A percentile compares a stretch with the other conserved stretches of the same genome.
phyloP scores from a whole-genome alignment of 805 yeast genomes.

The Kuraishia floccosa region DNA sequence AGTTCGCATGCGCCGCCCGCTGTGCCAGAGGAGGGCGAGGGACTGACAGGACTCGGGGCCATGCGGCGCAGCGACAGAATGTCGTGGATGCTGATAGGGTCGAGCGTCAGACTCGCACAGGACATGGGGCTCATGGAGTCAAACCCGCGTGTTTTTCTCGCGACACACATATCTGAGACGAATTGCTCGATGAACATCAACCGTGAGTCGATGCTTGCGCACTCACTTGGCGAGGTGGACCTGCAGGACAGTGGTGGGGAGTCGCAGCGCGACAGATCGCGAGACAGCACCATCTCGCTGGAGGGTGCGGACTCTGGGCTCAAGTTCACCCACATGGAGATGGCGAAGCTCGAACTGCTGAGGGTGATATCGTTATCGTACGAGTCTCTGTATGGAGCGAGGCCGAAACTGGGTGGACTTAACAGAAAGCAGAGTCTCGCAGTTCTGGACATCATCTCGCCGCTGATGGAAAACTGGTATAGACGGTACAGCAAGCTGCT shows the following conservation, averaged over 20 bases:
- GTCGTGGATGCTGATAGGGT: slow-evolving; percentile 92
- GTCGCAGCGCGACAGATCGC: neutral
- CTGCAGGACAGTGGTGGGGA: slow-evolving; percentile 13
- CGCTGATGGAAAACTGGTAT: slow-evolving; percentile 73
- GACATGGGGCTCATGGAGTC: slow-evolving; percentile 74
- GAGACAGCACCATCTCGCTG: neutral
- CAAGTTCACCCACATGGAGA: slow-evolving; percentile 49
- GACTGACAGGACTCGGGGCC: slow-evolving; percentile 67
- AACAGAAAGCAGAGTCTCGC: slow-evolving; percentile 59
- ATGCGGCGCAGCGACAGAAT: slow-evolving; percentile 79
- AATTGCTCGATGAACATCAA: slow-evolving; percentile 75
- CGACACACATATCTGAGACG: slow-evolving; percentile 78
- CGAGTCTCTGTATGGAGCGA: slow-evolving; percentile 67
- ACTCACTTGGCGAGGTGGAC: slow-evolving; percentile 58
- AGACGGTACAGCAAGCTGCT: slow-evolving; percentile 46
- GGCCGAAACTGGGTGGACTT: slow-evolving; percentile 37
- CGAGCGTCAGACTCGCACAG: slow-evolving; percentile 78
- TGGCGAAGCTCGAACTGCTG: slow-evolving; percentile 70
- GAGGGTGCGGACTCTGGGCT: slow-evolving; percentile 13
- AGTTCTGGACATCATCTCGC: slow-evolving; percentile 60
- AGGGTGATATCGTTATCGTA: slow-evolving; percentile 76
- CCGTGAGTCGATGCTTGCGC: slow-evolving; percentile 66
- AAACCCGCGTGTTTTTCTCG: slow-evolving; percentile 64
- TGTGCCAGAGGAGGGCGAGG: slow-evolving; percentile 17
- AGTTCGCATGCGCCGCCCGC: too few species aligned